A percentile compares a stretch with the other conserved stretches of the same genome.
Evolutionary conservation across 1,139 yeast species (phyloP).

Genomic region (Suhomyces bribrorum): DNA sequence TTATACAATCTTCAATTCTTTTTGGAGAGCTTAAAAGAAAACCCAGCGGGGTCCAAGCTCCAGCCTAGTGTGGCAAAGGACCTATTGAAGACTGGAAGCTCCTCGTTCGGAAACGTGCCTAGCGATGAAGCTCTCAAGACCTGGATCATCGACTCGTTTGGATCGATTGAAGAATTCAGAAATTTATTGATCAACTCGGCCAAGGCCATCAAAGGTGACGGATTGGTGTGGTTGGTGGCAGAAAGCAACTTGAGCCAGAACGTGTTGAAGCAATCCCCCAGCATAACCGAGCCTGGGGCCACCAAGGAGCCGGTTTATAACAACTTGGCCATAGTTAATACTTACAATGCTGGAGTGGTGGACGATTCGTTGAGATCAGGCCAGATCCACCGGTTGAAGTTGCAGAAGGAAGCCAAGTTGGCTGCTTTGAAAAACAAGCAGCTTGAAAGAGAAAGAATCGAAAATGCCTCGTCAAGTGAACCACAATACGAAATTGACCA

Average conservation of each 20-base stretch:
- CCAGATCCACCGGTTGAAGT: conserved; percentile 43
- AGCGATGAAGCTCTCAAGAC: conserved; percentile 35
- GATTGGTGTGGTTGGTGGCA: conserved; percentile 73
- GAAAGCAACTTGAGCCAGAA: conserved; percentile 44
- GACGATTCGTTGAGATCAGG: conserved; percentile 55
- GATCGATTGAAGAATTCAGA: conserved; percentile 67
- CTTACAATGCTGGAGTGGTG: conserved; percentile 75
- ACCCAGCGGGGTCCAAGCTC: conserved; percentile 12
- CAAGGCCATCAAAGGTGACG: conserved; percentile 69
- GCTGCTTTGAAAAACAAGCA: conserved; percentile 27
- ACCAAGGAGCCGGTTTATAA: conserved; percentile 36
- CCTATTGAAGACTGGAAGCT: conserved; percentile 47
- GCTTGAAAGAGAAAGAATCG: conserved; percentile 19
- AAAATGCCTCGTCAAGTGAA: conserved; percentile 16
- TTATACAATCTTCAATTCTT: conserved; percentile 62
- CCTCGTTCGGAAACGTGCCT: conserved; percentile 39
- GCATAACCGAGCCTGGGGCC: conserved; percentile 22
- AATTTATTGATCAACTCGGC: conserved; percentile 64
- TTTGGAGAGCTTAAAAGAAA: conserved; percentile 51
- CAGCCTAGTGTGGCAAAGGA: conserved; percentile 28
- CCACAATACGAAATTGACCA: conserved; percentile 9
- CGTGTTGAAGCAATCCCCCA: conserved; percentile 22
- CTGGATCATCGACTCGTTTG: conserved; percentile 59
- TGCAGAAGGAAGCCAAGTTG: conserved; percentile 35
- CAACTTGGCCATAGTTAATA: conserved; percentile 63